A percentile compares a stretch with the other conserved stretches of the same genome.
These are phyloP conservation scores for Neurospora sp. DNA, from an alignment of 495 filamentous ascomycete species.

Conservation along the genomic window DNA sequence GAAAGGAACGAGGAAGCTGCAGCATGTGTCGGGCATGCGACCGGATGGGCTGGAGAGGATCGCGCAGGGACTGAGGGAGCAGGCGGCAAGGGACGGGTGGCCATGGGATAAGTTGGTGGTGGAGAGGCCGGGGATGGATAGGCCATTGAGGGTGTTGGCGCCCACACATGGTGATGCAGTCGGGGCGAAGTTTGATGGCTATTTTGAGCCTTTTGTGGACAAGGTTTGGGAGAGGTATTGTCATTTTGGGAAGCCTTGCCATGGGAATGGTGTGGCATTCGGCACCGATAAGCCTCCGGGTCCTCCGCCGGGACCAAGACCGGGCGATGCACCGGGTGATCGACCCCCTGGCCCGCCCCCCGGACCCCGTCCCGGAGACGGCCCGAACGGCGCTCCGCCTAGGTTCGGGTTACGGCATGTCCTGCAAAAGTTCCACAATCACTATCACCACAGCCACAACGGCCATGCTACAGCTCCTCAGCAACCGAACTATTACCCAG, in stretches of 20 bases:
- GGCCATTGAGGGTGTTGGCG: constrained; percentile 45
- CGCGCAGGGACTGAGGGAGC: constrained; percentile 41
- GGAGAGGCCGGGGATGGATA: constrained; percentile 31
- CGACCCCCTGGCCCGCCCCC: neutral
- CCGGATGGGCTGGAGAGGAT: constrained; percentile 50
- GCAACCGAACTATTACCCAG: neutral
- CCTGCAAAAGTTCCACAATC: neutral
- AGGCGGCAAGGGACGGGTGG: constrained; percentile 43
- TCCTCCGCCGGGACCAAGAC: neutral
- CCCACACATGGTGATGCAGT: constrained; percentile 55
- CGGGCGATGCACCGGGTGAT: neutral
- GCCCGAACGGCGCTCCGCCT: neutral
- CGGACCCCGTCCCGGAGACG: neutral
- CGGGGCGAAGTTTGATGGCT: constrained; percentile 48
- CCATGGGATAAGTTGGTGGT: constrained; percentile 64
- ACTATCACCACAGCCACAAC: neutral
- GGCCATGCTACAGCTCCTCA: neutral
- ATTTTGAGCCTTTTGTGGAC: constrained; percentile 56
- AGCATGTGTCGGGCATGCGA: constrained; percentile 52
- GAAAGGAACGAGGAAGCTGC: constrained; percentile 32
- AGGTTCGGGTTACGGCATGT: neutral
- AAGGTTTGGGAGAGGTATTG: constrained; percentile 42
- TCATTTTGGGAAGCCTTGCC: neutral
- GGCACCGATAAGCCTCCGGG: neutral
- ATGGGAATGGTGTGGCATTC: neutral